Evolutionary conservation across 305 asterid genomes (phyloP).

Genomic region (Fraxinus sp.): DNA sequence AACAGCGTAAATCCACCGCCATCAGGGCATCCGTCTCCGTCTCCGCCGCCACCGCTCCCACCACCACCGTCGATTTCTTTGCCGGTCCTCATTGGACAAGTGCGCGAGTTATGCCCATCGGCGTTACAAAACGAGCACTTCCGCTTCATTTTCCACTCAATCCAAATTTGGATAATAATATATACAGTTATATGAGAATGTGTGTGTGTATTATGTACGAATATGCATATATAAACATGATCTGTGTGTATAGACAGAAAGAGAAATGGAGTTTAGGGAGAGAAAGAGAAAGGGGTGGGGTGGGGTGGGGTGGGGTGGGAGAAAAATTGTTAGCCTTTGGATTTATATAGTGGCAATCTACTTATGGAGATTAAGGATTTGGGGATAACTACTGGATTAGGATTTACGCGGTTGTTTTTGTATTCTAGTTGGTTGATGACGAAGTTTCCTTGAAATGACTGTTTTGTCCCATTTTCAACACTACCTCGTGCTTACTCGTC

Average conservation of each 20-base stretch:
- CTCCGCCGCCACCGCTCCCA: slow-evolving; percentile 23
- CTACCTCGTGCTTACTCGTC: neutral
- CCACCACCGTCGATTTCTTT: slow-evolving; percentile 3
- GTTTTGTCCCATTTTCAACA: neutral
- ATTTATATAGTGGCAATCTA: neutral
- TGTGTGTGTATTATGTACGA: neutral
- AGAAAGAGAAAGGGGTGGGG: neutral
- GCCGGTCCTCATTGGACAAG: slow-evolving; percentile 41
- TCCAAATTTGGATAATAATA: neutral
- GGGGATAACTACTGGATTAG: neutral
- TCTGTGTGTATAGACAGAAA: neutral
- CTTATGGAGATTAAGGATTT: neutral
- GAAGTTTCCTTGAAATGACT: neutral
- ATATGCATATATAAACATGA: neutral
- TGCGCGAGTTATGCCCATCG: slow-evolving; percentile 53
- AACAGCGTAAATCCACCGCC: slow-evolving; percentile 51
- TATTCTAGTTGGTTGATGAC: neutral
- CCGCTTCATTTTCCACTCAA: slow-evolving; percentile 31
- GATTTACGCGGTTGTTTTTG: slow-evolving; percentile 20
- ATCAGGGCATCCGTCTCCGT: slow-evolving; percentile 17
- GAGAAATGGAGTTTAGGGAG: neutral
- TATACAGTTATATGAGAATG: neutral
- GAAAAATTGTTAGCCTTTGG: neutral
- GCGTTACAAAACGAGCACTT: slow-evolving; percentile 57
- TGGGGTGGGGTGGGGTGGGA: neutral